A percentile compares a stretch with the other conserved stretches of the same genome.
These are phyloP conservation scores for Inga laurina DNA, from an alignment of 306 rosid species.

Conservation along the genomic window DNA sequence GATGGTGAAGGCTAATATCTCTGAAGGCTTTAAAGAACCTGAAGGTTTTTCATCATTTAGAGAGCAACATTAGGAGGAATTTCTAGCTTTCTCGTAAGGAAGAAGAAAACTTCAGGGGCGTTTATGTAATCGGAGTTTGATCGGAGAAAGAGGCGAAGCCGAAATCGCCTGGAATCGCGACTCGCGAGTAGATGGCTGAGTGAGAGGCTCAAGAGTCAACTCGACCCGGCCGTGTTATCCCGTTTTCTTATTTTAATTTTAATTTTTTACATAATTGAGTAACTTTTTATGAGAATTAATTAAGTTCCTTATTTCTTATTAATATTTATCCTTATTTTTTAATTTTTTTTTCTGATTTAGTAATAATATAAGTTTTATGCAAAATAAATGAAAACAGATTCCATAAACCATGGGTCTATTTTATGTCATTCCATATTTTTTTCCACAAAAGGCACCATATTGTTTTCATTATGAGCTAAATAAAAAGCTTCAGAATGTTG, in stretches of 20 bases:
- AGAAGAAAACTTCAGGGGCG: not conserved
- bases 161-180: slow-evolving; percentile 60
- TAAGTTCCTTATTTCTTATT: not conserved
- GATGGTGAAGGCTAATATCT: not conserved
- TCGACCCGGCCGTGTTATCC: slow-evolving; percentile 71
- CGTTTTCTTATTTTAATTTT: not conserved
- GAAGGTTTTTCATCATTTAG: not conserved
- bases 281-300: not conserved
- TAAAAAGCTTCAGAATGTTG: not conserved
- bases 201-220: slow-evolving; percentile 51
- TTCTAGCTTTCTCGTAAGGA: not conserved
- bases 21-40: not conserved
- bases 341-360: not conserved
- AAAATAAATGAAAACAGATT: not conserved
- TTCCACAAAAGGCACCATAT: not conserved
- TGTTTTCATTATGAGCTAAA: not conserved
- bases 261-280: not conserved
- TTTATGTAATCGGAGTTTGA: slow-evolving; percentile 17
- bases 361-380: not conserved
- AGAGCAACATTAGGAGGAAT: not conserved
- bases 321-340: not conserved
- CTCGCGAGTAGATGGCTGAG: slow-evolving; percentile 64
- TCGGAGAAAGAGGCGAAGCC: slow-evolving; percentile 22
- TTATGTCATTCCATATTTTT: not conserved
- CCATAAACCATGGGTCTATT: not conserved